phyloP scores from a whole-genome alignment of 495 filamentous ascomycete genomes.

The Penicillium argentinense region DNA sequence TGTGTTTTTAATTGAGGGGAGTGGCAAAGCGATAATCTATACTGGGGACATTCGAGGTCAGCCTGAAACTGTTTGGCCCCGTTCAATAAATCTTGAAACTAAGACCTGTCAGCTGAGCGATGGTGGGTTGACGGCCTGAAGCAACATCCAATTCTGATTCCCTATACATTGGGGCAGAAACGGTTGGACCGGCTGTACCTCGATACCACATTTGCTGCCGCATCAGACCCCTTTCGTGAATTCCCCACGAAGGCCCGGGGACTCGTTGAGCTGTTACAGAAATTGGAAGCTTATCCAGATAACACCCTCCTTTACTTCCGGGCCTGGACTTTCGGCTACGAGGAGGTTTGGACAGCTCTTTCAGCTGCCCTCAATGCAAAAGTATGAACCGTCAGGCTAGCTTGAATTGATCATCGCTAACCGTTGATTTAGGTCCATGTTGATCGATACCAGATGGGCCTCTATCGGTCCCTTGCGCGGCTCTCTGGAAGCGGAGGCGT shows the following conservation, averaged over 20 bases:
- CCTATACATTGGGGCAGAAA: conserved; percentile 68
- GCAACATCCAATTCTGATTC: conserved; percentile 70
- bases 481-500: conserved; percentile 29
- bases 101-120: conserved; percentile 48
- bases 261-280: conserved; percentile 68
- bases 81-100: conserved; percentile 1
- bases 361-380: conserved; percentile 65
- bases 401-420: neutral
- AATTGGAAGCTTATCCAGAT: conserved; percentile 65
- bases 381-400: conserved; percentile 47
- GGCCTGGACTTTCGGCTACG: conserved; percentile 92
- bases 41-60: conserved; percentile 89
- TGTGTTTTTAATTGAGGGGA: conserved; percentile 88
- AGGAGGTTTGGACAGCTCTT: conserved; percentile 87
- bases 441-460: conserved; percentile 71
- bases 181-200: conserved; percentile 79
- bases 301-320: conserved; percentile 83
- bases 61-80: neutral
- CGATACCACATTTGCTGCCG: conserved; percentile 74
- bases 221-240: conserved; percentile 40
- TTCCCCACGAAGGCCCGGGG: conserved; percentile 70
- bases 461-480: conserved; percentile 67
- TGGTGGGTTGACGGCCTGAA: conserved; percentile 69
- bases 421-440: conserved; percentile 64
- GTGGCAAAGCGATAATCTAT: conserved; percentile 77